Evolutionary conservation across 495 filamentous ascomycete genomes (phyloP).

Genomic region (Hypoxylon subgilvum): DNA sequence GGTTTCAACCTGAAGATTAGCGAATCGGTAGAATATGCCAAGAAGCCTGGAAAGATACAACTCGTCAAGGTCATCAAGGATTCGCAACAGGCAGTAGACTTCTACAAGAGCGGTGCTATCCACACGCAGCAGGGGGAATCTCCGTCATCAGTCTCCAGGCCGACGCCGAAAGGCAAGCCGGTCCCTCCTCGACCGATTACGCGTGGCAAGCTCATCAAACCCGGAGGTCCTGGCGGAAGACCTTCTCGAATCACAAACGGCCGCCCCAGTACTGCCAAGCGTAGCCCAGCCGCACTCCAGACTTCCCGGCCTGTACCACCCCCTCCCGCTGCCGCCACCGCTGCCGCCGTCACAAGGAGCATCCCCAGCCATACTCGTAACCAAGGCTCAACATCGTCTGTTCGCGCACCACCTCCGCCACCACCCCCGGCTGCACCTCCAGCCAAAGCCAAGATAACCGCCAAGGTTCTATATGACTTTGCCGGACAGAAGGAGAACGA

Average conservation of each 20-base stretch:
- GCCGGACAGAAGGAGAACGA: constrained; percentile 77
- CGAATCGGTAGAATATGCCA: constrained; percentile 90
- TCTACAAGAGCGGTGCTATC: constrained; percentile 91
- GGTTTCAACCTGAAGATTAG: constrained; percentile 81
- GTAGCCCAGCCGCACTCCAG: constrained; percentile 50
- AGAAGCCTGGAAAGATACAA: constrained; percentile 94
- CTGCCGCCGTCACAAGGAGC: constrained; percentile 43
- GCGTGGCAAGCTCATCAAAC: constrained; percentile 83
- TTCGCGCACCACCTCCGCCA: constrained; percentile 65
- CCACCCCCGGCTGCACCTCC: constrained; percentile 74
- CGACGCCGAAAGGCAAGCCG: constrained; percentile 83
- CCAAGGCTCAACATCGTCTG: constrained; percentile 47
- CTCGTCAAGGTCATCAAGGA: constrained; percentile 90
- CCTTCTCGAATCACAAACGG: constrained; percentile 69
- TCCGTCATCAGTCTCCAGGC: constrained; percentile 78
- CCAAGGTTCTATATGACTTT: constrained; percentile 90
- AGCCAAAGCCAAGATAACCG: constrained; percentile 71
- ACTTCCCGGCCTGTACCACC: constrained; percentile 55
- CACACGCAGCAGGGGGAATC: constrained; percentile 87
- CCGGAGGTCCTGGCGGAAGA: constrained; percentile 83
- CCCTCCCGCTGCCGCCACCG: constrained; percentile 45
- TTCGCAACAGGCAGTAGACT: constrained; percentile 72
- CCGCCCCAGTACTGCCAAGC: constrained; percentile 55
- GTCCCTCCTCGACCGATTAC: constrained; percentile 89
- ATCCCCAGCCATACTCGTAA: constrained; percentile 55